Evolutionary conservation across 2,329 filamentous ascomycete genomes (phyloP).

Genomic region (Penicillium decumbens): DNA sequence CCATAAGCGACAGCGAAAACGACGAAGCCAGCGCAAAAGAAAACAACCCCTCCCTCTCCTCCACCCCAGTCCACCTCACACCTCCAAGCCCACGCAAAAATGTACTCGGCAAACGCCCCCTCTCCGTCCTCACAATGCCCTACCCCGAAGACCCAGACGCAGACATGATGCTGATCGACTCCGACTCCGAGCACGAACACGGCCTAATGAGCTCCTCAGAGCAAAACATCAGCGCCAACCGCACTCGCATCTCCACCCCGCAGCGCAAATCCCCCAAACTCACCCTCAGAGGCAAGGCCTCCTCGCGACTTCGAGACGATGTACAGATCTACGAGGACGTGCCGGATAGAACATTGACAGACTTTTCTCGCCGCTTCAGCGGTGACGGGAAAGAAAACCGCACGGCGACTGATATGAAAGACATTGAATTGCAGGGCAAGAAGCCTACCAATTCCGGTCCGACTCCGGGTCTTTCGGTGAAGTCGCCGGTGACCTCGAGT

Average conservation of each 20-base stretch:
- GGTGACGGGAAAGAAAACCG: slow-evolving; percentile 26
- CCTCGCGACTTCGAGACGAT: slow-evolving; percentile 25
- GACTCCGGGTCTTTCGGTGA: neutral
- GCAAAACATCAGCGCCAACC: slow-evolving; percentile 41
- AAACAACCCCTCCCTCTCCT: slow-evolving; percentile 45
- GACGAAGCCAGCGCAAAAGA: slow-evolving; percentile 42
- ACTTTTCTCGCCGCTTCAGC: slow-evolving; percentile 15
- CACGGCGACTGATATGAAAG: neutral
- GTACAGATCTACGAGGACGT: slow-evolving; percentile 33
- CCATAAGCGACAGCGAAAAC: slow-evolving; percentile 16
- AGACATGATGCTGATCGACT: slow-evolving; percentile 28
- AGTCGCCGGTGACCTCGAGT: neutral
- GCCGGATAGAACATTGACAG: slow-evolving; percentile 15
- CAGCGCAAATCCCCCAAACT: slow-evolving; percentile 38
- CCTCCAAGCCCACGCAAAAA: slow-evolving; percentile 38
- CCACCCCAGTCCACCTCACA: slow-evolving; percentile 32
- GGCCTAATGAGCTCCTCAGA: slow-evolving; percentile 36
- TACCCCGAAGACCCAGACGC: slow-evolving; percentile 30
- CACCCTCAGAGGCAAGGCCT: slow-evolving; percentile 23
- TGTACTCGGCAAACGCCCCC: slow-evolving; percentile 40
- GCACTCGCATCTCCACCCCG: slow-evolving; percentile 17
- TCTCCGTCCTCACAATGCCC: slow-evolving; percentile 39
- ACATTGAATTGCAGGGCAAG: too few relatives aligned
- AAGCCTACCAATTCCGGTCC: neutral
- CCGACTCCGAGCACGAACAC: slow-evolving; percentile 24